These are phyloP conservation scores for Pisolithus sp. DNA, from an alignment of 768 basidiomycete genomes.

Conservation along the genomic window DNA sequence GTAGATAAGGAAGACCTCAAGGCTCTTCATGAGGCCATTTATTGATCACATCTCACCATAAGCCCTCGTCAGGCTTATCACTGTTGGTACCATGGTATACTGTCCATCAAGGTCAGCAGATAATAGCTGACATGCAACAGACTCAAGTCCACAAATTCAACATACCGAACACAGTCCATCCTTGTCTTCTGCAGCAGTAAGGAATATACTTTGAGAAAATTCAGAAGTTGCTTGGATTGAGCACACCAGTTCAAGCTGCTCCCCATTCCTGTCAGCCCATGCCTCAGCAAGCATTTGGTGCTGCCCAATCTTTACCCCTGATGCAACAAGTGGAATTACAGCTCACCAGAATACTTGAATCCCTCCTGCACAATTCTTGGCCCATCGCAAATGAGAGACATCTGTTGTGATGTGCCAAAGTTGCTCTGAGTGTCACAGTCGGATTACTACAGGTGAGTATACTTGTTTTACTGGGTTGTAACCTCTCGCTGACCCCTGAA, in stretches of 20 bases:
- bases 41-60: constrained; percentile 73
- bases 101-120: not conserved
- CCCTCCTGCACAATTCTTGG: constrained; percentile 89
- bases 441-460: constrained; percentile 74
- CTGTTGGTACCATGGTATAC: constrained; percentile 92
- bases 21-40: constrained; percentile 70
- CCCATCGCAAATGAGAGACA: constrained; percentile 94
- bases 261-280: constrained; percentile 82
- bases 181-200: constrained; percentile 97
- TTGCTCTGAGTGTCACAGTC: too few relatives aligned
- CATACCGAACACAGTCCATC: constrained; percentile 97
- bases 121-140: constrained; percentile 35
- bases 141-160: constrained; percentile 98
- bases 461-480: not conserved
- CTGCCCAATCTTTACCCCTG: constrained; percentile 87
- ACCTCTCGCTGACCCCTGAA: constrained; percentile 8
- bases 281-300: constrained; percentile 75
- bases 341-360: constrained; percentile 37
- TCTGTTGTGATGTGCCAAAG: constrained; percentile 89
- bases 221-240: constrained; percentile 89
- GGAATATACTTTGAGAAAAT: constrained; percentile 89
- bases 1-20: constrained; percentile 85
- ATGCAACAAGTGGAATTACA: constrained; percentile 93
- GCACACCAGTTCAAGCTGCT: constrained; percentile 73
- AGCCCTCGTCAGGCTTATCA: constrained; percentile 92